Percentiles rank a stretch among this genome's conserved stretches.
Conservation (phyloP, 2,329 filamentous ascomycete genomes). For the Fusarium sp. region DNA sequence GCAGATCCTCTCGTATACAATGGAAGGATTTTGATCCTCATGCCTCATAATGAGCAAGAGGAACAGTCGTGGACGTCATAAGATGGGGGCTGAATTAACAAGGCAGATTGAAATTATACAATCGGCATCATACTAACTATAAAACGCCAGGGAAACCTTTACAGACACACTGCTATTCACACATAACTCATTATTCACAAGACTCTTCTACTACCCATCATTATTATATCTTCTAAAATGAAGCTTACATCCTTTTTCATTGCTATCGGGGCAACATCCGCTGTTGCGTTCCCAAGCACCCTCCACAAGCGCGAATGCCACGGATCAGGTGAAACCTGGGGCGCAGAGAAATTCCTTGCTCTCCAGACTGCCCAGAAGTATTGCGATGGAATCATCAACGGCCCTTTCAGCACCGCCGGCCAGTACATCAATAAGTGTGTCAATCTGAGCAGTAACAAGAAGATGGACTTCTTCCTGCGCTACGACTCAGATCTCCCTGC, state of each 20-base stretch:
- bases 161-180: background rate
- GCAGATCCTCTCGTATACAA: background rate
- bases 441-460: background rate
- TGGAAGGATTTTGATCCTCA: background rate
- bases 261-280: background rate
- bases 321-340: background rate
- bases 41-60: background rate
- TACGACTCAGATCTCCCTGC: background rate
- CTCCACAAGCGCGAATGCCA: background rate
- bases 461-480: background rate
- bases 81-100: background rate
- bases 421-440: background rate
- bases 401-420: background rate
- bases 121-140: background rate
- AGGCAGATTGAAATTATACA: background rate
- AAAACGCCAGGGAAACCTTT: background rate
- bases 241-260: background rate
- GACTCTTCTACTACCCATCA: background rate
- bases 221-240: rapidly evolving
- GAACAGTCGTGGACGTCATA: background rate
- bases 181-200: rapidly evolving
- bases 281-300: background rate
- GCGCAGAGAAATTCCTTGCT: background rate
- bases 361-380: background rate
- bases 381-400: background rate